A percentile compares a stretch with the other conserved stretches of the same genome.
phyloP scores from a whole-genome alignment of 192 early-diverging fungal species.

The Rhizoclosmatium sp. region DNA sequence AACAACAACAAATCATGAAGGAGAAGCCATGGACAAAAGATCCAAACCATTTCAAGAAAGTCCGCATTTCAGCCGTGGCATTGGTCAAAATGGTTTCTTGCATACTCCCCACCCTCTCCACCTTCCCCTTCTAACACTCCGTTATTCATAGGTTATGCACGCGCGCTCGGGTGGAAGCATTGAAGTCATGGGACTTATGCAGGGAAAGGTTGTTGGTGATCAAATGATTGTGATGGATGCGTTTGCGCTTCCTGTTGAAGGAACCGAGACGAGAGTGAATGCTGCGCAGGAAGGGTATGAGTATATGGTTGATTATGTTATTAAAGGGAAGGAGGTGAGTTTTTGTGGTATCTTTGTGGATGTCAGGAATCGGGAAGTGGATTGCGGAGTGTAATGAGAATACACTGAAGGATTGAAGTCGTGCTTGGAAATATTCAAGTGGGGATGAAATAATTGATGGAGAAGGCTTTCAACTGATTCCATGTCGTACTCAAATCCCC shows the following conservation, averaged over 20 bases:
- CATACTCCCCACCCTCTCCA: neutral
- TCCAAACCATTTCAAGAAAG: slow-evolving; percentile 84
- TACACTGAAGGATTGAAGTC: too few species aligned
- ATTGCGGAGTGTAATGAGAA: too few species aligned
- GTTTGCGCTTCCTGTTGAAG: slow-evolving; percentile 97
- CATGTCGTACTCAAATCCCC: too few species aligned
- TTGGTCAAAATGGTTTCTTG: slow-evolving; percentile 94
- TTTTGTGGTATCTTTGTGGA: neutral
- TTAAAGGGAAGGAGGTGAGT: slow-evolving; percentile 78
- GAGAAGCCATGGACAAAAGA: slow-evolving; percentile 86
- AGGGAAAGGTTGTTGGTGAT: slow-evolving; percentile 84
- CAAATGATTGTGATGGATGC: slow-evolving; percentile 96
- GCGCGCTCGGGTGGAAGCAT: slow-evolving; percentile 95
- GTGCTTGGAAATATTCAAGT: too few species aligned
- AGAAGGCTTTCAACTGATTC: too few species aligned
- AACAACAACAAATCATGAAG: slow-evolving; percentile 67
- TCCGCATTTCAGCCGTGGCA: slow-evolving; percentile 93
- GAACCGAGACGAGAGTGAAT: slow-evolving; percentile 97
- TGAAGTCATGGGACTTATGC: slow-evolving; percentile 99
- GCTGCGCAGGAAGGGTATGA: slow-evolving; percentile 93
- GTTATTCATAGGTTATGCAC: slow-evolving; percentile 79
- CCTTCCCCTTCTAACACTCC: too few species aligned
- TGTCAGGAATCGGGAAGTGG: too few species aligned
- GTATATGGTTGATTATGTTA: slow-evolving; percentile 95
- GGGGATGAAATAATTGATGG: too few species aligned